Evolutionary conservation across 2,329 filamentous ascomycete species (phyloP), one percentile per base, ranked within the genome.

Genomic region (Phyllosticta capitalensis): DNA sequence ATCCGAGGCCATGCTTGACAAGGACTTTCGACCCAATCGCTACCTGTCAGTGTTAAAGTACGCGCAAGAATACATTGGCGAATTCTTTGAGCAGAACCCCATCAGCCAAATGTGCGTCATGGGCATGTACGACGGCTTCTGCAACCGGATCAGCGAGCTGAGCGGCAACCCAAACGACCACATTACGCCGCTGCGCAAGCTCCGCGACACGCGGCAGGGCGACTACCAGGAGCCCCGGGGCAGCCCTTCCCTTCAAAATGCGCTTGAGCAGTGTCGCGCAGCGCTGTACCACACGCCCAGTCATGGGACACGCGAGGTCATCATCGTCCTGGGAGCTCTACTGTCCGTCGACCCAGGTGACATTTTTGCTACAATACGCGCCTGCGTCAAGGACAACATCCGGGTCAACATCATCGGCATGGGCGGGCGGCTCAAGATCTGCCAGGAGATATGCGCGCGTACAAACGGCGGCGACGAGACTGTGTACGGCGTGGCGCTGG

Each of bases 31-130:
- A 24, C 94, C 94, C 5, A 96, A 86, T 51, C 84, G 92, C 62
- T 92, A 92, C 73, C 82, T 91, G 45, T 82, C 96, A 30, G 88
- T 86, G 56, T 81, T 96, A 68, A 86, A 86, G 64, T 95, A 91
- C 73, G 88, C 91, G 17, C 83, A 87, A 64, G 87, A 91, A 60
- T 99, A 97, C 73, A 88, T 97, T 54, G 83, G 86, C 61, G 92
- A 96, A 72, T 99, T 90, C 75, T 99, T 97, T 70, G 94, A 97
- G 74, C 94, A 99, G 74, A 99, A 99, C 68, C 94, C 94, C 10
- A 97, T 99, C 65, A 95, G 91, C 9, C 94, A 99, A 75, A 83
- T 99, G 60, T 92, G 89, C 22, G 87, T 99, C 28, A 79, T 99
- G 48, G 92, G 89, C 55, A 96, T 97, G 89, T 84, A 89, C 63